Conservation (phyloP, 1,139 yeast species). For the Sugiyamaella xylanicola region DNA sequence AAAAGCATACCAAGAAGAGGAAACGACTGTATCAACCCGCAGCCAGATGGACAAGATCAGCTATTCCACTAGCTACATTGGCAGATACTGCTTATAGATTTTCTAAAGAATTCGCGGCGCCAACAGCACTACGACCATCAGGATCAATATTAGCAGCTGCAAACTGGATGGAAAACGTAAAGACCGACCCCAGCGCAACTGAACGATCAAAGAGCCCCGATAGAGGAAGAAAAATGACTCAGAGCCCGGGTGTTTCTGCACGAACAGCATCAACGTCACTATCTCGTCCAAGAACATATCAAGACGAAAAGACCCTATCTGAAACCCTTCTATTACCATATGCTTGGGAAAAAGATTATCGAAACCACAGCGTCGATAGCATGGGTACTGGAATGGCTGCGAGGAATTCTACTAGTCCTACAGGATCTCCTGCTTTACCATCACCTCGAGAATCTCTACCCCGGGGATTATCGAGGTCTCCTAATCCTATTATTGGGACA, state of each 20-base stretch:
- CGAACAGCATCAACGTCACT: constrained; percentile 3
- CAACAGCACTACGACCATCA: constrained; percentile 11
- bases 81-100: neutral
- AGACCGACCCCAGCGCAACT: neutral
- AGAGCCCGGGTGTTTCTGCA: constrained; percentile 4
- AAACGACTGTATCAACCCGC: constrained; percentile 26
- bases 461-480: constrained; percentile 1
- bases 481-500: neutral
- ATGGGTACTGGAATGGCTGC: neutral
- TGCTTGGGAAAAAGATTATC: constrained; percentile 18
- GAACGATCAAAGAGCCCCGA: constrained; percentile 18
- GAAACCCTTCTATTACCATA: constrained; percentile 14
- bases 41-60: constrained; percentile 28
- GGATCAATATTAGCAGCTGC: constrained; percentile 1
- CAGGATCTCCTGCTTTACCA: neutral
- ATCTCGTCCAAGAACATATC: constrained; percentile 6
- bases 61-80: constrained; percentile 8
- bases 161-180: constrained; percentile 8
- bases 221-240: constrained; percentile 5
- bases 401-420: constrained; percentile 1
- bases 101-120: constrained; percentile 7
- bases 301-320: constrained; percentile 12
- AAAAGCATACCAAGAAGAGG: constrained; percentile 6
- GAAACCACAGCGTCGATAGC: constrained; percentile 21
- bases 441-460: neutral